These are phyloP conservation scores for Botrytis pseudocinerea DNA, from an alignment of 2,329 filamentous ascomycete species.

Conservation along the genomic window DNA sequence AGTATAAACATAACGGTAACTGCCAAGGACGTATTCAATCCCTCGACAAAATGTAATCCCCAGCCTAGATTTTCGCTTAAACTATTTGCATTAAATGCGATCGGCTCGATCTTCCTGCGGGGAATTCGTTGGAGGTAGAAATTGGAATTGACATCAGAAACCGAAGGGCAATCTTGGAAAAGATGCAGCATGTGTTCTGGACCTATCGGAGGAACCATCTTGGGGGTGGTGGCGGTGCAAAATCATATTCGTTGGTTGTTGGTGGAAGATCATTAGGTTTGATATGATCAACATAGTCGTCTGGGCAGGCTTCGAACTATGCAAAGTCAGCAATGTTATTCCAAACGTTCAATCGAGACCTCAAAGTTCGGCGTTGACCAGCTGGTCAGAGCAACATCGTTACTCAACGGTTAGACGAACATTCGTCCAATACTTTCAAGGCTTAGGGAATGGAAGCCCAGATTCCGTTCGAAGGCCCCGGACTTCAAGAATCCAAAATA, in stretches of 20 bases:
- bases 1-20: background rate
- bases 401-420: background rate
- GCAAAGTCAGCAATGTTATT: background rate
- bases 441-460: background rate
- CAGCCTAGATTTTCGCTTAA: background rate
- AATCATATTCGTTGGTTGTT: constrained; percentile 26
- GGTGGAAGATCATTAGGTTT: constrained; percentile 23
- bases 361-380: background rate
- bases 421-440: background rate
- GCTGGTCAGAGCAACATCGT: background rate
- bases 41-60: constrained; percentile 5
- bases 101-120: constrained; percentile 11
- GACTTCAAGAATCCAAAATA: too few species aligned
- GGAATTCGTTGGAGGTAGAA: constrained; percentile 7
- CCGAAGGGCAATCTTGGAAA: background rate
- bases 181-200: background rate
- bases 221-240: constrained; percentile 24
- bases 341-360: background rate
- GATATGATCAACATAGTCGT: constrained; percentile 23
- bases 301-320: constrained; percentile 18
- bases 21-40: background rate
- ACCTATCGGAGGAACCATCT: constrained; percentile 19
- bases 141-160: background rate
- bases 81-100: background rate
- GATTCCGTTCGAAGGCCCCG: too few species aligned